Evolutionary conservation across 225 moss, liverwort and hornwort species (phyloP), one percentile per base, ranked within the genome.

Genomic region (Pleurozium schreberi): DNA sequence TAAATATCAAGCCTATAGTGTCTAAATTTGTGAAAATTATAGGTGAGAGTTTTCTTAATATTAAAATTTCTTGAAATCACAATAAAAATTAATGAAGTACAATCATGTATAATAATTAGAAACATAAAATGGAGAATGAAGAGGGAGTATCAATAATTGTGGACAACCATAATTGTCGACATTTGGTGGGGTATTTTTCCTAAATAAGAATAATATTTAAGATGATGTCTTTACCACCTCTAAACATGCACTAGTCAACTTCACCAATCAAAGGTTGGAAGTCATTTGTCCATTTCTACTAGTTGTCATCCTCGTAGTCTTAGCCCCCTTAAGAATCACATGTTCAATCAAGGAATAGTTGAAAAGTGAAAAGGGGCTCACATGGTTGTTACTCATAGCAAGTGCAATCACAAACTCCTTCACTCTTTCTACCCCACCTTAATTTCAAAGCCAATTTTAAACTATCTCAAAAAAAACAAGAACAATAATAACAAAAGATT

Each of bases 341-440:
- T 40, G 25, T 23, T 40, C 8, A 13, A 69, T 69, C 6, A 69
- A 69, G 3, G 8, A 40, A 66, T 6, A 21, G 2, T 21, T 67
- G 38, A 21, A 21, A 67, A 67, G 18, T 1, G 9, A 25, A 69
- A 42, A 69, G 11, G 25, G 14, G 8, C 14, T 43, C 0, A 2
- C 9, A 73, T 45, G 17, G 10, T 5, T 43, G 10, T 69, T 69
- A 5, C 15, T 23, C 0, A 30, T 47, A 30, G 10, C 3, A 47
- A 17, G 10, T 74, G 18, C 30, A 18, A 47, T 45, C 6, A 18
- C 6, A 11, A 2, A 45, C 9, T 30, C 9, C 11, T 1, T 26
- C 5, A 1, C 3, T 15, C 27, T 15, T 26, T 1, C 3, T 3
- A 26, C 42, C 26, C 8, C 15, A 42, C 9, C 4, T 1, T 0